Evolutionary conservation across 768 basidiomycete species (phyloP).

Genomic region (Pleurotus pulmonarius): DNA sequence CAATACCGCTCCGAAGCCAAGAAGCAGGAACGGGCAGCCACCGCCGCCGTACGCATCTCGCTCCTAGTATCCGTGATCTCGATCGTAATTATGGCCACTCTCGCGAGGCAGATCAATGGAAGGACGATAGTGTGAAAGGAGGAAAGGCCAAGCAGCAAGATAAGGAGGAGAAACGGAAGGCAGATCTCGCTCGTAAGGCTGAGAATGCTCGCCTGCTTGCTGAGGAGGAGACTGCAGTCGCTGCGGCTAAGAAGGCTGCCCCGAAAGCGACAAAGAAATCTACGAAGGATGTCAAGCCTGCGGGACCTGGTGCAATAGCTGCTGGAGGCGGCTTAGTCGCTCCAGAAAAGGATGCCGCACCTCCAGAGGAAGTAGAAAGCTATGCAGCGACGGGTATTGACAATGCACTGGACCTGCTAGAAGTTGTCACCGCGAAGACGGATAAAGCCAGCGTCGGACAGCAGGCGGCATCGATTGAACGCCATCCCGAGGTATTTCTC

Average conservation of each 20-base stretch:
- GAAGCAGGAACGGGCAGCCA: constrained; percentile 61
- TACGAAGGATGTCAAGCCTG: constrained; percentile 52
- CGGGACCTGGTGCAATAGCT: constrained; percentile 82
- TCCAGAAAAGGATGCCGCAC: constrained; percentile 16
- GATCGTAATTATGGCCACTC: not conserved
- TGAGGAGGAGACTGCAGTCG: constrained; percentile 73
- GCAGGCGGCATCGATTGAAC: constrained; percentile 83
- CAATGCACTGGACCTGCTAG: constrained; percentile 83
- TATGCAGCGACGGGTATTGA: constrained; percentile 86
- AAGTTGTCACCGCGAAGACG: constrained; percentile 86
- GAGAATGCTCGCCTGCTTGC: constrained; percentile 82
- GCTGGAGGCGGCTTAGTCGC: constrained; percentile 54
- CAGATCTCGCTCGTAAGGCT: constrained; percentile 81
- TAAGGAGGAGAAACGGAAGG: constrained; percentile 76
- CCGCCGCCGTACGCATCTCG: constrained; percentile 46
- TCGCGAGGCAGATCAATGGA: constrained; percentile 60
- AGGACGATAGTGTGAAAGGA: constrained; percentile 54
- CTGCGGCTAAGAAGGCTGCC: constrained; percentile 57
- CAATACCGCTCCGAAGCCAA: too few species aligned
- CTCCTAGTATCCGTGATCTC: constrained; percentile 2
- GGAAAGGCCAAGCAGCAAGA: constrained; percentile 65
- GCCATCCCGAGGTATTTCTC: constrained; percentile 78
- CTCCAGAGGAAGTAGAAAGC: constrained; percentile 50
- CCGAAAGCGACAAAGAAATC: constrained; percentile 60
- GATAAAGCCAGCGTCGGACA: constrained; percentile 90